Evolutionary conservation across 2,329 filamentous ascomycete species (phyloP).

Genomic region (Clonostachys solani): DNA sequence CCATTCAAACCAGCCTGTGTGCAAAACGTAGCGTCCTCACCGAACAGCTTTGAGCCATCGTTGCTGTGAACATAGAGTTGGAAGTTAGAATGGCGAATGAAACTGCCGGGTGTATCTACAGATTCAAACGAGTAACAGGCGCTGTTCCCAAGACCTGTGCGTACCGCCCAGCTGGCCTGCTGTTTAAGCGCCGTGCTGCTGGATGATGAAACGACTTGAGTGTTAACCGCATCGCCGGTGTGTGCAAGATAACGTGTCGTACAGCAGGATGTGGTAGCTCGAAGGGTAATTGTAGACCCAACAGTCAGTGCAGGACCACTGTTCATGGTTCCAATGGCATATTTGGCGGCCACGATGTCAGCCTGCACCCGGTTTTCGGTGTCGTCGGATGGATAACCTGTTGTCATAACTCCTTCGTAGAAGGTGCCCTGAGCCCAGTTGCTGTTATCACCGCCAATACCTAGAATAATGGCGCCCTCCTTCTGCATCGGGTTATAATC

Average conservation of each 20-base stretch:
- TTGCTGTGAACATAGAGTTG: too few relatives aligned
- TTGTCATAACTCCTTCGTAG: constrained; percentile 63
- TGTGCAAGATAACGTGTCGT: constrained; percentile 44
- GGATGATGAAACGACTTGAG: too few relatives aligned
- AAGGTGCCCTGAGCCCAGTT: constrained; percentile 56
- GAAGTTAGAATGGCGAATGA: too few relatives aligned
- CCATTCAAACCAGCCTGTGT: too few relatives aligned
- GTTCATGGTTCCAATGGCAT: constrained; percentile 27
- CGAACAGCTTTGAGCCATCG: too few relatives aligned
- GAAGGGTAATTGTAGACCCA: constrained; percentile 18
- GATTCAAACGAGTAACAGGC: too few relatives aligned
- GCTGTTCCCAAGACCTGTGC: too few relatives aligned
- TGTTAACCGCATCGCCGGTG: too few relatives aligned
- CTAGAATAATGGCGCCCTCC: constrained; percentile 63
- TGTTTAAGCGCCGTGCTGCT: too few relatives aligned
- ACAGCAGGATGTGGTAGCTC: constrained; percentile 47
- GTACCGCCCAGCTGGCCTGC: too few relatives aligned
- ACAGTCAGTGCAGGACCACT: constrained; percentile 11
- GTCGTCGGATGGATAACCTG: constrained; percentile 54
- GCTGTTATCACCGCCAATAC: constrained; percentile 67
- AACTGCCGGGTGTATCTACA: too few relatives aligned
- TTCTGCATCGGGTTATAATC: constrained; percentile 59
- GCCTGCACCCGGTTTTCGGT: constrained; percentile 55
- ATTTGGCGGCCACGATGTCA: constrained; percentile 55
- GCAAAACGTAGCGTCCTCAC: too few relatives aligned